phyloP scores from a whole-genome alignment of 805 yeast species.

The Candida pseudoglaebosa region DNA sequence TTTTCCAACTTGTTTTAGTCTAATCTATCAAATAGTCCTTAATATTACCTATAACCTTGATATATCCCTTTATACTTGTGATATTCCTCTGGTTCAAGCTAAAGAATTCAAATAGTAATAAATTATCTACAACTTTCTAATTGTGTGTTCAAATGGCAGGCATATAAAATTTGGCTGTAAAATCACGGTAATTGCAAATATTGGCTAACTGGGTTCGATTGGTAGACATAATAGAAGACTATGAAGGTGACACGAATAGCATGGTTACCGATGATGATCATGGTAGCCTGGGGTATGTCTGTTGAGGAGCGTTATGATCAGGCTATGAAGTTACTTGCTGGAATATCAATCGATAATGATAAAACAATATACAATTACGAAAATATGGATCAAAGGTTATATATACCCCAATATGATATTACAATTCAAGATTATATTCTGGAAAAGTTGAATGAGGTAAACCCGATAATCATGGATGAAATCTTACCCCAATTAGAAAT shows the following conservation, averaged over 20 bases:
- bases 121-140: neutral
- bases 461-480: conserved; percentile 5
- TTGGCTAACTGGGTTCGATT: too few relatives aligned
- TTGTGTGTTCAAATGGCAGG: neutral
- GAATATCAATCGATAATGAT: neutral
- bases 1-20: too few relatives aligned
- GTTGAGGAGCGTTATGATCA: neutral
- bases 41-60: neutral
- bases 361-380: conserved; percentile 15
- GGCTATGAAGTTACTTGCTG: neutral
- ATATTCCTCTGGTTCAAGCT: neutral
- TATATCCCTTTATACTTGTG: neutral
- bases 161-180: too few relatives aligned
- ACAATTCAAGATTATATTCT: conserved; percentile 14
- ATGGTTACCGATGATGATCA: neutral
- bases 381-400: conserved; percentile 23
- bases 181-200: too few relatives aligned
- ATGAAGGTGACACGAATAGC: neutral
- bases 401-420: conserved; percentile 26
- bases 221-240: neutral
- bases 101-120: too few relatives aligned
- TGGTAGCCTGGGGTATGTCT: neutral
- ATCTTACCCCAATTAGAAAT: conserved; percentile 15
- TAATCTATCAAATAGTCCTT: neutral
- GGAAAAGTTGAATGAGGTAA: neutral